Evolutionary conservation across 1,284 basidiomycete species (phyloP).

Genomic region (Irpex sp.): DNA sequence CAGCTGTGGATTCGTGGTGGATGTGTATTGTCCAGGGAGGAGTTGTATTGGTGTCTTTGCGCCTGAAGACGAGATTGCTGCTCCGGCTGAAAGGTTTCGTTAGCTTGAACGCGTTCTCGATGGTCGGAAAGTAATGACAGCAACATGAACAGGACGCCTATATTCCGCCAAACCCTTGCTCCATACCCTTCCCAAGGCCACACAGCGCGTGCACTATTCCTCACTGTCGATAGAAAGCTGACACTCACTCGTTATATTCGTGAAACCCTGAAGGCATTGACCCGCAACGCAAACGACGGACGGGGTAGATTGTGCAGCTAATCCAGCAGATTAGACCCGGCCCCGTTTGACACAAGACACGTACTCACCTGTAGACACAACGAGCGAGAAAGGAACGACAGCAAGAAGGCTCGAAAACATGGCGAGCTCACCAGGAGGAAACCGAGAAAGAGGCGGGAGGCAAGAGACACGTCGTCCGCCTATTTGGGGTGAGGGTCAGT

Average conservation of each 20-base stretch:
- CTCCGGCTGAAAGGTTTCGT: conserved; percentile 49
- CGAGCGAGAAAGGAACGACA: conserved; percentile 37
- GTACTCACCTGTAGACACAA: conserved; percentile 44
- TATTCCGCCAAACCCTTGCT: background rate
- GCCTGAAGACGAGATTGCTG: conserved; percentile 53
- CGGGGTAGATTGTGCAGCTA: conserved; percentile 53
- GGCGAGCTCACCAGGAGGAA: conserved; percentile 25
- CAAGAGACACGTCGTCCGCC: conserved; percentile 6
- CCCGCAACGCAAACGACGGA: conserved; percentile 75
- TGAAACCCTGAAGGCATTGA: conserved; percentile 73
- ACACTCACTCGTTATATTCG: conserved; percentile 64
- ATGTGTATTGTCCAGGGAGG: conserved; percentile 71
- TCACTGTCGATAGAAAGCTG: no score
- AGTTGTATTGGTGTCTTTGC: conserved; percentile 51
- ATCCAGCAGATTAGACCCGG: background rate
- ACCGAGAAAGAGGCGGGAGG: conserved; percentile 26
- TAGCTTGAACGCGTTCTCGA: background rate
- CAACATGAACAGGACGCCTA: background rate
- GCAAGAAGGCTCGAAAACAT: conserved; percentile 46
- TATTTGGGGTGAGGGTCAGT: conserved; percentile 13
- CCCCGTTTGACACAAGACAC: background rate
- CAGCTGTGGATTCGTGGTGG: conserved; percentile 65
- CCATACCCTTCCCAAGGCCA: background rate
- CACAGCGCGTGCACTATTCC: background rate
- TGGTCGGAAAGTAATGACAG: background rate